Conservation (phyloP, 164 flowering plant species). For the Umbilicus rupestris region DNA sequence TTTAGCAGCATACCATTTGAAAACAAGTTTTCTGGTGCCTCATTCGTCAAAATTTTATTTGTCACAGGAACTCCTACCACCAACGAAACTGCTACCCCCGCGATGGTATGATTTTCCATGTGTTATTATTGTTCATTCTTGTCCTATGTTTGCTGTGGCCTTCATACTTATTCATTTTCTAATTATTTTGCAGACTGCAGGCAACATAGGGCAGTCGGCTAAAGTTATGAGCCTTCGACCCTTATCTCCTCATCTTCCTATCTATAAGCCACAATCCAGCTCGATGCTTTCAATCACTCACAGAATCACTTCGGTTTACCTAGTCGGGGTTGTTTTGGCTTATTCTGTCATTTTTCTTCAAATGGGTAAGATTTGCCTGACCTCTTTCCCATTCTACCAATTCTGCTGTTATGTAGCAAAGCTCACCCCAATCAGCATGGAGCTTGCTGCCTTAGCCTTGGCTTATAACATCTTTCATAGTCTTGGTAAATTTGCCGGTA, state of each 20-base stretch:
- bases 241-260: conserved; percentile 11
- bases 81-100: neutral
- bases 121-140: neutral
- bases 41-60: neutral
- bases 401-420: conserved; percentile 8
- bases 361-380: conserved; percentile 6
- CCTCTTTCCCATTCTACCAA: conserved; percentile 5
- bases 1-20: neutral
- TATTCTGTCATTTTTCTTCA: neutral
- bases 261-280: conserved; percentile 8
- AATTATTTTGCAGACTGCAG: neutral
- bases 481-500: neutral
- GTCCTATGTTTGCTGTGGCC: neutral
- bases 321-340: neutral
- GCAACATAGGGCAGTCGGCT: neutral
- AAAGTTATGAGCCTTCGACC: conserved; percentile 9
- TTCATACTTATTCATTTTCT: neutral
- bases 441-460: conserved; percentile 7
- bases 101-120: neutral
- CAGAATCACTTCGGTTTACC: conserved; percentile 9
- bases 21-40: neutral
- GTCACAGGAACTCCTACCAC: neutral
- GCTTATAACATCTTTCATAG: conserved; percentile 2
- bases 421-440: neutral
- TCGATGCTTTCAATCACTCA: conserved; percentile 11